These are phyloP conservation scores for Fusarium sp. DNA, from an alignment of 2,329 filamentous ascomycete genomes.

Conservation along the genomic window DNA sequence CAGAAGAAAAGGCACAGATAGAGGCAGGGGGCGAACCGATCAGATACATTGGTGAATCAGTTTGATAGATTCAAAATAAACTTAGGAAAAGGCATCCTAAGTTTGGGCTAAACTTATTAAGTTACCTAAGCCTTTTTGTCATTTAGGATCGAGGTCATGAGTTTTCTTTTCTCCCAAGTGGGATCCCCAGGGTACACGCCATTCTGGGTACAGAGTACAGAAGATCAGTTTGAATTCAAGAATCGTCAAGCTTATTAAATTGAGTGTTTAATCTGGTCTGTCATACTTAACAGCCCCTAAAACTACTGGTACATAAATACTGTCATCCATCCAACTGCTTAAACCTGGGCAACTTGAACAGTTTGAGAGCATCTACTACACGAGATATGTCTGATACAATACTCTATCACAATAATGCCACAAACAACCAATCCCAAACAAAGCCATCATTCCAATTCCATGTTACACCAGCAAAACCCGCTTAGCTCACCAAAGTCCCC, in stretches of 20 bases:
- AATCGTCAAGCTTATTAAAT: neutral
- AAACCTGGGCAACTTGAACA: fast-evolving
- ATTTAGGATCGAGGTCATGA: neutral
- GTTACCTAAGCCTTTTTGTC: neutral
- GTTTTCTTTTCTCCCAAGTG: neutral
- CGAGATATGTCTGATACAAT: neutral
- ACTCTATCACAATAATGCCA: neutral
- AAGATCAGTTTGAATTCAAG: neutral
- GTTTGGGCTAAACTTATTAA: neutral
- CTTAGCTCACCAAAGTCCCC: neutral
- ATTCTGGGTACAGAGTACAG: neutral
- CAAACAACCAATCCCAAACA: neutral
- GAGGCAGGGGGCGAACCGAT: neutral
- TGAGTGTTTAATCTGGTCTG: neutral
- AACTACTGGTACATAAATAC: neutral
- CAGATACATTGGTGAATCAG: too few species aligned
- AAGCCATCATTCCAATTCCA: neutral
- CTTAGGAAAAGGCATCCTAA: neutral
- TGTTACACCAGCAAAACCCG: neutral
- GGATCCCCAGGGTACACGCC: too few species aligned
- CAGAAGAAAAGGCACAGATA: neutral
- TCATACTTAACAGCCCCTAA: too few species aligned
- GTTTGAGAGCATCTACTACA: neutral
- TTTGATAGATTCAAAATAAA: too few species aligned
- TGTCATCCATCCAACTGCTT: neutral